These are phyloP conservation scores for Capsella bursapastoris DNA, from an alignment of 345 rosid genomes.

Conservation along the genomic window DNA sequence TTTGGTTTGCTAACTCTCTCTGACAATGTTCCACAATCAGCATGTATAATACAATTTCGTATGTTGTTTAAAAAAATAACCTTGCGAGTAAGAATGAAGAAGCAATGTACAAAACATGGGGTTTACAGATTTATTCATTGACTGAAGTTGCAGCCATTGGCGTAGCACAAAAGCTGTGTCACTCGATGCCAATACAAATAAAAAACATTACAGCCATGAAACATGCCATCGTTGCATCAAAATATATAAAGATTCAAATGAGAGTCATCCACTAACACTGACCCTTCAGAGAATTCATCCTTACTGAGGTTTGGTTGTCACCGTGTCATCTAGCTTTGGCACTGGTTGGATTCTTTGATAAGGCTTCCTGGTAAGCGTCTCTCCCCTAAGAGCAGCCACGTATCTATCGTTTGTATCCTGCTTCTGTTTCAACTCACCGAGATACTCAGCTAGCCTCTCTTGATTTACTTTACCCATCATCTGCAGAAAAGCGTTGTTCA, in stretches of 20 bases:
- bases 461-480: conserved; percentile 92
- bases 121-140: conserved; percentile 32
- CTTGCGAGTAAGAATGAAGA: conserved; percentile 33
- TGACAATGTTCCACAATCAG: conserved; percentile 19
- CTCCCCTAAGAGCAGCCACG: conserved; percentile 85
- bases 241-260: not conserved
- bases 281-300: conserved; percentile 3
- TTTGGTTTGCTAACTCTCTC: conserved; percentile 10
- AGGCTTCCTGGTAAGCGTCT: conserved; percentile 88
- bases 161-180: conserved; percentile 18
- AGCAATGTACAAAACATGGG: conserved; percentile 40
- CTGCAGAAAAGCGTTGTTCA: conserved; percentile 45
- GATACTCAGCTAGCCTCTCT: conserved; percentile 90
- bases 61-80: conserved; percentile 13
- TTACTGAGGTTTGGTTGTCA: conserved; percentile 39
- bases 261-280: conserved; percentile 8
- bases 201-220: conserved; percentile 20
- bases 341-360: conserved; percentile 79
- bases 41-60: conserved; percentile 12
- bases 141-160: conserved; percentile 25
- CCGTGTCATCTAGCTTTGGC: conserved; percentile 45
- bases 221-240: conserved; percentile 25
- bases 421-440: conserved; percentile 84
- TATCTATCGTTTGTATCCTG: conserved; percentile 93
- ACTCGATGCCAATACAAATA: conserved; percentile 10